Conservation (phyloP, 2,329 filamentous ascomycete genomes). For the Cercospora canescens region DNA sequence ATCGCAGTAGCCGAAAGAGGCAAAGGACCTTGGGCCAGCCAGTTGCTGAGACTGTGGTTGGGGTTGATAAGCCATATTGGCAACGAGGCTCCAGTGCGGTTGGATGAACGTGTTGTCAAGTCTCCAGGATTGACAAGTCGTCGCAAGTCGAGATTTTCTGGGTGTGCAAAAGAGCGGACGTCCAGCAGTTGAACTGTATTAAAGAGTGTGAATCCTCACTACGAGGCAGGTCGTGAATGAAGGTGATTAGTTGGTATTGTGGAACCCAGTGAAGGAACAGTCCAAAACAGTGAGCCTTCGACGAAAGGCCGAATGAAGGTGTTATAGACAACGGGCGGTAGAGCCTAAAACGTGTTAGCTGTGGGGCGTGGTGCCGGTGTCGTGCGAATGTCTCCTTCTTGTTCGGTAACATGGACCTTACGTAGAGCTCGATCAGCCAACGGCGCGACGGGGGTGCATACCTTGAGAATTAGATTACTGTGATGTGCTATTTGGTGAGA, state of each 20-base stretch:
- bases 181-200: conserved; percentile 42
- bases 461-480: conserved; percentile 53
- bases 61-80: conserved; percentile 57
- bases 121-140: conserved; percentile 46
- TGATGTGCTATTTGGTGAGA: conserved; percentile 34
- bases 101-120: conserved; percentile 45
- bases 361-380: background rate
- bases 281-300: conserved; percentile 35
- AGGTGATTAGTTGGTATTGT: conserved; percentile 57
- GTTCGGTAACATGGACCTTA: conserved; percentile 9
- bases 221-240: conserved; percentile 51
- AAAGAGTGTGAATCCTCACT: conserved; percentile 53
- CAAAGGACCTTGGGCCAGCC: conserved; percentile 42
- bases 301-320: conserved; percentile 28
- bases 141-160: conserved; percentile 26
- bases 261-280: conserved; percentile 45
- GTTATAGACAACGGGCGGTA: conserved; percentile 38
- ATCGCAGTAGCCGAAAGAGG: conserved; percentile 64
- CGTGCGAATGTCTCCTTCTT: background rate
- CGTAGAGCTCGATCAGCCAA: conserved; percentile 5
- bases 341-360: conserved; percentile 38
- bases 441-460: conserved; percentile 36
- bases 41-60: conserved; percentile 25
- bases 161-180: conserved; percentile 45
- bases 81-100: conserved; percentile 33